These are phyloP conservation scores for Ustilaginoidea virens DNA, from an alignment of 2,329 filamentous ascomycete species.

Conservation along the genomic window DNA sequence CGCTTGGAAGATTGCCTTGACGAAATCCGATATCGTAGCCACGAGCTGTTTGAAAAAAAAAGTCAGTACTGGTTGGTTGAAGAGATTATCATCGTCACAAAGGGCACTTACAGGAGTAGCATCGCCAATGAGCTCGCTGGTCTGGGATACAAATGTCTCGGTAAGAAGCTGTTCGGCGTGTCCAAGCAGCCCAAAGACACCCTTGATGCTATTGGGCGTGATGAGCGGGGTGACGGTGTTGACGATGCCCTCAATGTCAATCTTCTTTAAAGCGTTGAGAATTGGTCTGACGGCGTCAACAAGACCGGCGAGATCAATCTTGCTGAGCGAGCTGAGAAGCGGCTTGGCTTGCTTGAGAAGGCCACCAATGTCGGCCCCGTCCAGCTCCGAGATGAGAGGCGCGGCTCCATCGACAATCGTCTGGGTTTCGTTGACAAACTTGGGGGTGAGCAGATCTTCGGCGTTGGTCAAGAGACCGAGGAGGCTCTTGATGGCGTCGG, in stretches of 20 bases:
- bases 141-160: slow-evolving; percentile 24
- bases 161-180: slow-evolving; percentile 24
- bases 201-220: slow-evolving; percentile 21
- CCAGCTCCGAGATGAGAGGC: slow-evolving; percentile 19
- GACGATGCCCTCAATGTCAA: slow-evolving; percentile 21
- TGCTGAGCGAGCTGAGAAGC: slow-evolving; percentile 18
- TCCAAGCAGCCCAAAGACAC: slow-evolving; percentile 18
- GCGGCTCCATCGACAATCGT: slow-evolving; percentile 21
- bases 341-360: slow-evolving; percentile 20
- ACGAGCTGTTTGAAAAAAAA: slow-evolving; percentile 11
- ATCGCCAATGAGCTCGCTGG: slow-evolving; percentile 25
- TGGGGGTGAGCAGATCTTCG: slow-evolving; percentile 19
- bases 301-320: slow-evolving; percentile 19
- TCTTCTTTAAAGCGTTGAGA: slow-evolving; percentile 19
- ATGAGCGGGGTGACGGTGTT: slow-evolving; percentile 23
- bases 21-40: slow-evolving; percentile 17
- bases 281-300: slow-evolving; percentile 20
- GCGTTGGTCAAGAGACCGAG: slow-evolving; percentile 21
- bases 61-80: neutral
- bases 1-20: slow-evolving; percentile 16
- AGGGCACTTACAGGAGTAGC: slow-evolving; percentile 26
- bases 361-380: slow-evolving; percentile 20
- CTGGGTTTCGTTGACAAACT: slow-evolving; percentile 26
- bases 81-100: no score
- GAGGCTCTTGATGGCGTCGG: slow-evolving; percentile 18